Evolutionary conservation across 1,139 yeast genomes (phyloP).

Genomic region (Yamadazyma taylorii): DNA sequence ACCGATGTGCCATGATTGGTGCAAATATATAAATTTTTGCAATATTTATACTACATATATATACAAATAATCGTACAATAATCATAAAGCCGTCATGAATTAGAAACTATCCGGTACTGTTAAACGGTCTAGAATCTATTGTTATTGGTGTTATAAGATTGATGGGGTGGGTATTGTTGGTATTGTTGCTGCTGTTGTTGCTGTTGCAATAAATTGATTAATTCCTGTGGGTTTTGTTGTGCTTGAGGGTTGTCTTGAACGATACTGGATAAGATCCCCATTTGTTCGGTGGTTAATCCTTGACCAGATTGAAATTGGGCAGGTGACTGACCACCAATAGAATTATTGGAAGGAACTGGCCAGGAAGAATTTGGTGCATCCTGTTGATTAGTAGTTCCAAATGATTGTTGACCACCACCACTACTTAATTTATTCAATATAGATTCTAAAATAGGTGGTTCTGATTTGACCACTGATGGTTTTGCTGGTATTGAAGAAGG

Average conservation of each 20-base stretch:
- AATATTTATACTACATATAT: constrained; percentile 2
- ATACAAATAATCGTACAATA: constrained; percentile 1
- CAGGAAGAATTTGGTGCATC: too few species aligned
- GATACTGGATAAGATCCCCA: constrained; percentile 16
- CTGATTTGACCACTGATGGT: neutral
- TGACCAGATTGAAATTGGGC: neutral
- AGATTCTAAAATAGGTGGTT: constrained; percentile 17
- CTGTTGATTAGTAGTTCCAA: too few species aligned
- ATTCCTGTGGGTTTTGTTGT: constrained; percentile 22
- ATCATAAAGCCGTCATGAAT: neutral
- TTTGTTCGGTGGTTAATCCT: constrained; percentile 14
- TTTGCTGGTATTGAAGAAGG: neutral
- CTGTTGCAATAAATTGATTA: constrained; percentile 20
- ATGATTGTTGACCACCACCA: neutral
- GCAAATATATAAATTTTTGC: neutral
- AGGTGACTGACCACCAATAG: too few species aligned
- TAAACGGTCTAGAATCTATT: neutral
- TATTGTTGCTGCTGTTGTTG: constrained; percentile 7
- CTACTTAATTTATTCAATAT: constrained; percentile 24
- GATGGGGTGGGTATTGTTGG: neutral
- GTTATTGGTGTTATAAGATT: neutral
- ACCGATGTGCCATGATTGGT: too few species aligned
- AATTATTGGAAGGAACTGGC: too few species aligned
- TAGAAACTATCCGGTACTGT: neutral
- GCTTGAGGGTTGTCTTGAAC: constrained; percentile 25